Base-by-base conservation (phyloP, 306 rosid species). In the Carpinus viminea region DNA sequence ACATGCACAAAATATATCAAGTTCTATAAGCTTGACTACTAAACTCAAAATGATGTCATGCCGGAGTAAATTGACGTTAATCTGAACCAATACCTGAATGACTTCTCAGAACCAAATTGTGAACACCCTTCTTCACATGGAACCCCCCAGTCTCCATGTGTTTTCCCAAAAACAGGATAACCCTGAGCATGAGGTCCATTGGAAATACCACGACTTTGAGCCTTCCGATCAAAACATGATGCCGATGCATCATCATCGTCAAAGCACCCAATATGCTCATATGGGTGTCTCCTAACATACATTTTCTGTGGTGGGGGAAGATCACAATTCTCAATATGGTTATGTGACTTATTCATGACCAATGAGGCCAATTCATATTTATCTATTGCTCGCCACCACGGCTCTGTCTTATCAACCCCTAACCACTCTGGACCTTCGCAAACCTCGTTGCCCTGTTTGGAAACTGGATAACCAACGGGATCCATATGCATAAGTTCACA, bases 231-330 rank as follows among this genome's bases (percentile, higher is more conserved):
- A 48, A 79, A 81, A 75, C 90, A 82, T 47, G 85, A 43, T 6
- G 69, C 80, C 73, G 72, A 79, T 74, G 26, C 78, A 28, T 74
- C 80, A 70, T 73, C 78, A 56, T 60, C 68, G 73, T 66, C 71
- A 38, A 41, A 34, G 71, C 50, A 18, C 26, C 84, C 64, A 20
- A 70, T 72, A 70, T 65, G 80, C 75, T 85, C 80, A 85, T 70
- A 65, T 53, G 93, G 85, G 71, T 77, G 76, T 62, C 81, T 85
- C 74, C 83, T 80, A 61, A 80, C 79, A 81, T 84, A 90, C 68
- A 75, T 82, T 82, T 88, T 91, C 78, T 86, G 82, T 54, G 98
- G 98, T 36, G 98, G 97, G 50, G 98, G 98, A 75, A 92, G 98
- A 85, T 95, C 98, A 74, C 97, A 95, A 82, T 95, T 95, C 85